Evolutionary conservation across 2,329 filamentous ascomycete species (phyloP).

Genomic region (Ceratocystis colombiana): DNA sequence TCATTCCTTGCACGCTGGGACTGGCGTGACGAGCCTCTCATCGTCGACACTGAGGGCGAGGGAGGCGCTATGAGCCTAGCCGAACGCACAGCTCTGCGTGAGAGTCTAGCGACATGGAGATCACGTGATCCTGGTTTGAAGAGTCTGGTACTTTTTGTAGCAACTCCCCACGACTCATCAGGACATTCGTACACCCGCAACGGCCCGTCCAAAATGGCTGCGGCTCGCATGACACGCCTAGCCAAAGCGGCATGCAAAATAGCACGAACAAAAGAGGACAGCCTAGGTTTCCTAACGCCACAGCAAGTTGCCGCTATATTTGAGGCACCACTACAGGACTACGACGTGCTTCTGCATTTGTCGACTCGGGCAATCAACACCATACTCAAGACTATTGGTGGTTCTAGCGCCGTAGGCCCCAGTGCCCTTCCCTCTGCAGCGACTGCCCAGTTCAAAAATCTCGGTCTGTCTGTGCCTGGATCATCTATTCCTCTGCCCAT

Average conservation of each 20-base stretch:
- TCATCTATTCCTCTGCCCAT: slow-evolving; percentile 40
- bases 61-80: slow-evolving; percentile 40
- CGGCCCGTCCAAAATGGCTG: slow-evolving; percentile 68
- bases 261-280: slow-evolving; percentile 43
- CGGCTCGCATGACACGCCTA: slow-evolving; percentile 69
- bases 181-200: slow-evolving; percentile 68
- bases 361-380: slow-evolving; percentile 43
- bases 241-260: slow-evolving; percentile 64
- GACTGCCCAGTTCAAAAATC: slow-evolving; percentile 61
- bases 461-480: slow-evolving; percentile 18
- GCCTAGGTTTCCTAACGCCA: slow-evolving; percentile 41
- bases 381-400: slow-evolving; percentile 35
- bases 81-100: slow-evolving; percentile 53
- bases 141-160: slow-evolving; percentile 67
- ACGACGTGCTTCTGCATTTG: slow-evolving; percentile 75
- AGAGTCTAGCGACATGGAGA: slow-evolving; percentile 72
- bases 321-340: slow-evolving; percentile 60
- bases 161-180: slow-evolving; percentile 65
- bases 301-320: slow-evolving; percentile 47
- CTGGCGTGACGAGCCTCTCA: slow-evolving; percentile 73
- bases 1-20: slow-evolving; percentile 79
- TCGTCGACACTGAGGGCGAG: slow-evolving; percentile 55
- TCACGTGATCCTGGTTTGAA: slow-evolving; percentile 85
- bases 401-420: slow-evolving; percentile 31
- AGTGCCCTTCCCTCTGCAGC: slow-evolving; percentile 31